Conservation (phyloP, 2,329 filamentous ascomycete species). For the Aspergillus sp. region DNA sequence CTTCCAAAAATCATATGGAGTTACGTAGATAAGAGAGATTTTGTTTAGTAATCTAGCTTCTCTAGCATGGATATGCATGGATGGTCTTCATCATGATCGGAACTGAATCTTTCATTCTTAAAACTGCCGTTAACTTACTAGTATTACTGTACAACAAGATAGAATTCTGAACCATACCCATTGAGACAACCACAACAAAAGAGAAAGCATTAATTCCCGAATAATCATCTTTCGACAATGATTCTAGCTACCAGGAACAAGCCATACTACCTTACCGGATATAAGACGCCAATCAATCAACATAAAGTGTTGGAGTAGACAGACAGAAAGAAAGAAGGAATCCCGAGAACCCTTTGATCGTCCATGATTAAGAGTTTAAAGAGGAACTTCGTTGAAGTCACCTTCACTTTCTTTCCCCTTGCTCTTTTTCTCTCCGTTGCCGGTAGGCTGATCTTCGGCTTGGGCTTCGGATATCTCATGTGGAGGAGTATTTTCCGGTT, state of each 20-base stretch:
- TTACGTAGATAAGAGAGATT: neutral
- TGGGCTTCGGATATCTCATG: conserved; percentile 11
- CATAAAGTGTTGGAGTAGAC: neutral
- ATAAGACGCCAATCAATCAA: conserved; percentile 1
- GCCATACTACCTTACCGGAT: conserved; percentile 9
- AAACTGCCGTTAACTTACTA: neutral
- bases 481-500: conserved; percentile 5
- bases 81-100: neutral
- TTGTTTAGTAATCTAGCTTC: neutral
- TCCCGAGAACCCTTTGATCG: neutral
- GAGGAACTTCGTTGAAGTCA: conserved; percentile 29
- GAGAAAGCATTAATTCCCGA: neutral
- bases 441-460: conserved; percentile 11
- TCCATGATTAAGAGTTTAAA: conserved; percentile 9
- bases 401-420: conserved; percentile 26
- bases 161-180: neutral
- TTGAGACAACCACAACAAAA: neutral
- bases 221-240: neutral
- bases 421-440: conserved; percentile 13
- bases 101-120: neutral
- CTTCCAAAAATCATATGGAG: no score
- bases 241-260: neutral
- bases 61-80: no score
- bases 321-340: neutral
- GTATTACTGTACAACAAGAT: neutral